Conservation (phyloP, 148 eudicot species). For the Tetragonia tetragonoides region DNA sequence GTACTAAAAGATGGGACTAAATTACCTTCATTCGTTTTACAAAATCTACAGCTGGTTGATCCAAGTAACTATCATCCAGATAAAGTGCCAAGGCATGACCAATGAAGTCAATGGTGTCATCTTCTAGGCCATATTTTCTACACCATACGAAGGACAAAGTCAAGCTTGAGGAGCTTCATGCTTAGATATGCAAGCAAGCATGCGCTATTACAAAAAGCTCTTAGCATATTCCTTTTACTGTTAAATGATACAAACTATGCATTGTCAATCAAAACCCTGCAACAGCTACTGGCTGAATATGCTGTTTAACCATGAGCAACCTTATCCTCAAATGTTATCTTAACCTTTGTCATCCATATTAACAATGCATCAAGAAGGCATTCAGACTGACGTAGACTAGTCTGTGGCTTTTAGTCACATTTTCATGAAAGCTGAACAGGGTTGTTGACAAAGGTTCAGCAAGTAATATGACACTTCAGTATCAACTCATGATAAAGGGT, state of each 20-base stretch:
- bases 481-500: too few species aligned
- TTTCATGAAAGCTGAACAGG: too few species aligned
- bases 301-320: too few species aligned
- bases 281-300: too few species aligned
- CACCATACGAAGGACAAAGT: conserved; percentile 11
- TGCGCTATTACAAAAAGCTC: background rate
- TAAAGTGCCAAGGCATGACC: conserved; percentile 85
- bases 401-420: too few species aligned
- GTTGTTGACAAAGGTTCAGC: too few species aligned
- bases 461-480: too few species aligned
- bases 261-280: background rate
- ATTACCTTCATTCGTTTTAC: conserved; percentile 75
- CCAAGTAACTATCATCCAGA: conserved; percentile 59
- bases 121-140: conserved; percentile 81
- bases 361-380: too few species aligned
- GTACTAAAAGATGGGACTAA: background rate
- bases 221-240: background rate
- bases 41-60: conserved; percentile 68
- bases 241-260: background rate
- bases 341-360: too few species aligned
- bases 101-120: conserved; percentile 75
- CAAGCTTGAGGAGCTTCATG: background rate
- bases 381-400: too few species aligned
- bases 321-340: too few species aligned
- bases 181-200: too few species aligned